phyloP scores from a whole-genome alignment of 2,329 filamentous ascomycete genomes.

The Fusarium pseudonygamai region DNA sequence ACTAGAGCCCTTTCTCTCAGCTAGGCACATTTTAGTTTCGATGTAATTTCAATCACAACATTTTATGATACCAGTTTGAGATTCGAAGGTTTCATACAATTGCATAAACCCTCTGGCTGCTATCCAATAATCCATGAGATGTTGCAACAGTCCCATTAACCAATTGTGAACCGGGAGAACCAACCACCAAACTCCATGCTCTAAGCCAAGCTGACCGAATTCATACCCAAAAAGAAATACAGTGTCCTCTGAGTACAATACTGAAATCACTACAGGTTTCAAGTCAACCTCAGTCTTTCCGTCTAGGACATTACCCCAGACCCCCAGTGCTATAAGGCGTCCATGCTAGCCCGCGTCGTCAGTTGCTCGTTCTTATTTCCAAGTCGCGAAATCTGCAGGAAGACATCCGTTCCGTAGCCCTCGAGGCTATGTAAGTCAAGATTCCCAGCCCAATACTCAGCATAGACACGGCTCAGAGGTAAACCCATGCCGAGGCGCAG shows the following conservation, averaged over 20 bases:
- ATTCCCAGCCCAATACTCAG: constrained; percentile 97
- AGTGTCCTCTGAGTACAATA: constrained; percentile 9
- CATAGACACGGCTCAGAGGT: constrained; percentile 92
- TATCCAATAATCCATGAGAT: neutral
- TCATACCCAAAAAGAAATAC: constrained; percentile 1
- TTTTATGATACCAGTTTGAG: constrained; percentile 57
- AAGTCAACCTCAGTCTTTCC: constrained; percentile 3
- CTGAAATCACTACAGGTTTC: neutral
- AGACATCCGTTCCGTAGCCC: constrained; percentile 95
- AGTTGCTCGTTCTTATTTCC: constrained; percentile 99
- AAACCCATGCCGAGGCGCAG: constrained; percentile 91
- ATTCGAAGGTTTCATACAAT: constrained; percentile 31
- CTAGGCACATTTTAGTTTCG: constrained; percentile 54
- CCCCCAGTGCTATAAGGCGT: constrained; percentile 66
- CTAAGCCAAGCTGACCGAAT: constrained; percentile 14
- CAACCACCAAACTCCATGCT: constrained; percentile 41
- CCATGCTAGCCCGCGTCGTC: constrained; percentile 78
- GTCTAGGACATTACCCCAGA: constrained; percentile 10
- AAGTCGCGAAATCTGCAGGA: constrained; percentile 93
- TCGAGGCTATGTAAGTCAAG: constrained; percentile 92
- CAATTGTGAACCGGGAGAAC: neutral
- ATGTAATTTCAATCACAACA: constrained; percentile 57
- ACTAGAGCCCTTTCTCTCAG: constrained; percentile 48
- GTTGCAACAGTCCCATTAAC: constrained; percentile 1
- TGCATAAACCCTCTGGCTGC: neutral